Base-by-base conservation (phyloP, 495 filamentous ascomycete genomes). In the Xylaria cubensis region DNA sequence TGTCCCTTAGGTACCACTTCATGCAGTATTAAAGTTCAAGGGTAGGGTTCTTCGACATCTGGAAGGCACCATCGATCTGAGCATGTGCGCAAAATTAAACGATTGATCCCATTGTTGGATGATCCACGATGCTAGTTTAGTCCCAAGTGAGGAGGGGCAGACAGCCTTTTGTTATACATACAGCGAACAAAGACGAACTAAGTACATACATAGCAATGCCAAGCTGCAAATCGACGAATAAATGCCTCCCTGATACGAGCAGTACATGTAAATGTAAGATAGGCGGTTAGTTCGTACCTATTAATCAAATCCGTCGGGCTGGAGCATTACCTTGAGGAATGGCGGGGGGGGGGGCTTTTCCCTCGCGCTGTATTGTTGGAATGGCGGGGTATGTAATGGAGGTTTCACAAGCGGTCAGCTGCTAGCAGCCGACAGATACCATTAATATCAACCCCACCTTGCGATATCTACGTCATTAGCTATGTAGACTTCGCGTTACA, bases 111-210 rank as follows among this genome's bases (percentile, higher is more conserved):
- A 19, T 39, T 61, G 58, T 39, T 41, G 58, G 58, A 21, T 19
- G 32, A 39, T 39, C 32, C 8, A 34, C 56, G 32, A 61, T 61
- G 58, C 58, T 39, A 29, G 26, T 2, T 29, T 39, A 39, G 36
- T 39, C 36, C 36, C 39, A 61, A 61, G 58, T 61, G 58, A 39
- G 58, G 58, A 39, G 58, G 58, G 58, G 58, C 39, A 61, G 32
- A 61, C 8, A 32, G 36, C 36, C 36, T 39, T 39, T 39, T 39
- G 36, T 39, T n/a, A n/a, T n/a, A n/a, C n/a, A 6, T 39, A 39
- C 36, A 36, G 56, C 15, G 56, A 59, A 7, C 2, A 15, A 4
- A 15, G 8, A 39, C 17, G 15, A 39, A 39, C 39, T 42, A 29
- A 29, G 26, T 36, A 36, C 34, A 36, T 36, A 42, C 39, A 3